Conservation (phyloP, 1,284 basidiomycete genomes). For the Trichosporon sp. region DNA sequence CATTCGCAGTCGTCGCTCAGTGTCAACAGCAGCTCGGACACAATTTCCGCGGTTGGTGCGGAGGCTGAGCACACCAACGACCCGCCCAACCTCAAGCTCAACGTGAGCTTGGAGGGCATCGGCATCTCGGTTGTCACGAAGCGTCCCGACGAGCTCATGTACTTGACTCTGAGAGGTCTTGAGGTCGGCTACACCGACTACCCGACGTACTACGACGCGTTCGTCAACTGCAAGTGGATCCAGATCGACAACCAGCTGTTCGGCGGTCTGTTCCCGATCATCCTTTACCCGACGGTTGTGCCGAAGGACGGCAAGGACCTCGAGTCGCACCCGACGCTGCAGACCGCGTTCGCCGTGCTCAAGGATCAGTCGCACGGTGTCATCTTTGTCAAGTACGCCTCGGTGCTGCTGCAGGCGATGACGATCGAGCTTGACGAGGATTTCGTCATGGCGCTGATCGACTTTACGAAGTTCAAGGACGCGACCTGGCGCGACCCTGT, state of each 20-base stretch:
- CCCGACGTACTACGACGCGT: constrained; percentile 76
- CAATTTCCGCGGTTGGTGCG: constrained; percentile 63
- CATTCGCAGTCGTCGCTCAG: constrained; percentile 36
- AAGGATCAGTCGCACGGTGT: constrained; percentile 81
- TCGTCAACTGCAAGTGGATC: constrained; percentile 80
- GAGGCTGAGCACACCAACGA: constrained; percentile 80
- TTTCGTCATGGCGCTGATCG: constrained; percentile 88
- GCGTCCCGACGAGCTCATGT: constrained; percentile 85
- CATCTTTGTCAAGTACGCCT: constrained; percentile 95
- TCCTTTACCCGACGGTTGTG: constrained; percentile 92
- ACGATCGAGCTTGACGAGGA: constrained; percentile 97
- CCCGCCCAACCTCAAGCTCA: constrained; percentile 68
- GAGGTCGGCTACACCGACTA: constrained; percentile 87
- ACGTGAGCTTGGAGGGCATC: constrained; percentile 83
- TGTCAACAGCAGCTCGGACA: constrained; percentile 16
- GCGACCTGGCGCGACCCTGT: constrained; percentile 77
- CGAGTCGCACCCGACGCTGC: constrained; percentile 87
- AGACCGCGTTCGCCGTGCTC: constrained; percentile 82
- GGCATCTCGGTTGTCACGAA: constrained; percentile 92
- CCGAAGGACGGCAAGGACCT: constrained; percentile 76
- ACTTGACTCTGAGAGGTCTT: constrained; percentile 77
- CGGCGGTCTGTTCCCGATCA: constrained; percentile 92
- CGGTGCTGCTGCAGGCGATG: constrained; percentile 88
- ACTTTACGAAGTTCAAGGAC: constrained; percentile 89
- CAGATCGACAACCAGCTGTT: constrained; percentile 99